Conservation (phyloP, 2,329 filamentous ascomycete species). For the Fusarium cicatricum region DNA sequence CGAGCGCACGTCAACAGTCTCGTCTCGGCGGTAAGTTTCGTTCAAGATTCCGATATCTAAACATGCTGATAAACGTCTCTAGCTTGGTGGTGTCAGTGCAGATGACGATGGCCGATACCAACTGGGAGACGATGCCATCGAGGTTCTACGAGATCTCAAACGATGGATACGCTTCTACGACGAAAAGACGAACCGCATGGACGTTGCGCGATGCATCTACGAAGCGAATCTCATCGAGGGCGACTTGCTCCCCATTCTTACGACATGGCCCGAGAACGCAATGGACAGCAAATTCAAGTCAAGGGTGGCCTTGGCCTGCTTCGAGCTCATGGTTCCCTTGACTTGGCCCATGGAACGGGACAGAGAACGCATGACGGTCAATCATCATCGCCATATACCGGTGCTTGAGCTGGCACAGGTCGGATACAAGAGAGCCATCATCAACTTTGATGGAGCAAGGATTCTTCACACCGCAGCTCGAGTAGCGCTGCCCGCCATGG, state of each 20-base stretch:
- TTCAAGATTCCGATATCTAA: not conserved
- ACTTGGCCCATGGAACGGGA: slow-evolving; percentile 93
- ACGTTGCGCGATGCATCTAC: slow-evolving; percentile 90
- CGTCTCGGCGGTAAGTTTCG: slow-evolving; percentile 81
- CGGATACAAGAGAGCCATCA: slow-evolving; percentile 85
- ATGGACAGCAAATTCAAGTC: slow-evolving; percentile 78
- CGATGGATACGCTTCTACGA: slow-evolving; percentile 96
- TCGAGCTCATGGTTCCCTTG: slow-evolving; percentile 89
- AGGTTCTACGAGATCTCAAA: slow-evolving; percentile 91
- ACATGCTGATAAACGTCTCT: slow-evolving; percentile 23
- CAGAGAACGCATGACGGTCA: slow-evolving; percentile 82
- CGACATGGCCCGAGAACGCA: slow-evolving; percentile 78
- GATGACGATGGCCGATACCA: slow-evolving; percentile 85
- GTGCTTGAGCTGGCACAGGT: slow-evolving; percentile 89
- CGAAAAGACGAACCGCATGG: slow-evolving; percentile 90
- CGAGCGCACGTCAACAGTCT: slow-evolving; percentile 93
- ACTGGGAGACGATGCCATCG: slow-evolving; percentile 90
- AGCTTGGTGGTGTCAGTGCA: slow-evolving; percentile 86
- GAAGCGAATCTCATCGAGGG: slow-evolving; percentile 92
- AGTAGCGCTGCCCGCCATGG: slow-evolving; percentile 86
- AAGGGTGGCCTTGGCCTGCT: slow-evolving; percentile 81
- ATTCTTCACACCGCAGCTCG: slow-evolving; percentile 85
- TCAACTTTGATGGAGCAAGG: slow-evolving; percentile 80
- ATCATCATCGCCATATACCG: slow-evolving; percentile 90
- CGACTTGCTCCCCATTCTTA: slow-evolving; percentile 89